These are phyloP conservation scores for Daldinia grandis DNA, from an alignment of 495 filamentous ascomycete genomes.

Conservation along the genomic window DNA sequence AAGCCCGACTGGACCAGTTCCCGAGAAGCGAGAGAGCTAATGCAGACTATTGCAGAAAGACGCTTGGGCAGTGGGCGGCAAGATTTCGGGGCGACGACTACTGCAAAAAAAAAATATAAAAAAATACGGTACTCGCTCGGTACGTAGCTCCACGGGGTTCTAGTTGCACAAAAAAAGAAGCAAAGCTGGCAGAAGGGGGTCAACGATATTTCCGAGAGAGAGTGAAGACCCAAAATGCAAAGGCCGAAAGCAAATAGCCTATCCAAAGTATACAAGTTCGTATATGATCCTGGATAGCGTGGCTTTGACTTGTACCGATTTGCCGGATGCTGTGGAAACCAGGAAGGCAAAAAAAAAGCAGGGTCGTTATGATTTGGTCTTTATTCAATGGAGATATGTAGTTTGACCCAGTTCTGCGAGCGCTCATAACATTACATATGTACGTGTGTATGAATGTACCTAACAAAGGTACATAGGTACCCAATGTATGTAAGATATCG, in stretches of 20 bases:
- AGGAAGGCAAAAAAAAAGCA: constrained; percentile 5
- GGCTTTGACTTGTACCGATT: constrained; percentile 11
- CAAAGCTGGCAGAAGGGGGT: constrained; percentile 16
- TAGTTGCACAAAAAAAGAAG: constrained; percentile 21
- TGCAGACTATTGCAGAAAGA: constrained; percentile 38
- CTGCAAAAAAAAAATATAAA: neutral
- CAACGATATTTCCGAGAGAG: constrained; percentile 7
- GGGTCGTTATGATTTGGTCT: constrained; percentile 11
- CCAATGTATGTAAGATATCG: constrained; percentile 21
- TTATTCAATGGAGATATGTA: constrained; percentile 8
- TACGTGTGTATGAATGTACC: neutral
- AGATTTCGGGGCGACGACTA: constrained; percentile 19
- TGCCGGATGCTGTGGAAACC: constrained; percentile 20
- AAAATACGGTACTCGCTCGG: constrained; percentile 21
- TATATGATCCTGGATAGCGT: constrained; percentile 13
- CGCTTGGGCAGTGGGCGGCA: constrained; percentile 31
- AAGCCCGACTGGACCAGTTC: constrained; percentile 20
- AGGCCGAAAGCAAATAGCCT: constrained; percentile 4
- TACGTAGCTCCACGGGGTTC: constrained; percentile 9
- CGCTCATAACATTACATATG: neutral
- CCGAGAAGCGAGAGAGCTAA: constrained; percentile 32
- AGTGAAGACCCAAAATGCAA: constrained; percentile 1
- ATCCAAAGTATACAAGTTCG: constrained; percentile 5
- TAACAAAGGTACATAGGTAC: neutral
- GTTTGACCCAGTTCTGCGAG: constrained; percentile 2